Conservation (phyloP, 2,329 filamentous ascomycete genomes). For the Cyphellophora europaea region DNA sequence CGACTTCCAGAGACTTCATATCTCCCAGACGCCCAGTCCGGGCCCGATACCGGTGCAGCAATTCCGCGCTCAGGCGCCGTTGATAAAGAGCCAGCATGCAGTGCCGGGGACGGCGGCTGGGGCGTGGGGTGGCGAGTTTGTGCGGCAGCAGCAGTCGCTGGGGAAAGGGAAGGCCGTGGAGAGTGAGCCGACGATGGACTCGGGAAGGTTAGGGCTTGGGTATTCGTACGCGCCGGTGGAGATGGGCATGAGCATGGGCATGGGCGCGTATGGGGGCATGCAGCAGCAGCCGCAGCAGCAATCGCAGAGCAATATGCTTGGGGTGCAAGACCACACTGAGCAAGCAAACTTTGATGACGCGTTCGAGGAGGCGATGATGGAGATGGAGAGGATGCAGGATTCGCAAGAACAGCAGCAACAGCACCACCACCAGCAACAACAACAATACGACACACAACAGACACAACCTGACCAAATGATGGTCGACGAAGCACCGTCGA, state of each 20-base stretch:
- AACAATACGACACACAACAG: not conserved
- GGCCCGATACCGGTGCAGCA: slow-evolving; percentile 41
- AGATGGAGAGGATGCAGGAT: slow-evolving; percentile 11
- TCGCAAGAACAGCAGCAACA: not conserved
- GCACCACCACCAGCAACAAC: slow-evolving; percentile 1
- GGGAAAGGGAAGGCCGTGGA: too few relatives aligned
- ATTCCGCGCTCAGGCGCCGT: slow-evolving; percentile 29
- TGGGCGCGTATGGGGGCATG: slow-evolving; percentile 1
- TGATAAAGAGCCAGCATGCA: slow-evolving; percentile 21
- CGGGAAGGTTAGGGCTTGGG: too few relatives aligned
- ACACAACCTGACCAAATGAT: slow-evolving; percentile 1
- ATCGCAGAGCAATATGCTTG: slow-evolving; percentile 5
- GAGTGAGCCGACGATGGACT: too few relatives aligned
- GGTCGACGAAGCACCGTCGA: too few relatives aligned
- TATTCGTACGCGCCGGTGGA: too few relatives aligned
- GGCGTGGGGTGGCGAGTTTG: slow-evolving; percentile 57
- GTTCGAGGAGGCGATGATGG: slow-evolving; percentile 14
- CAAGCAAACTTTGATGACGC: slow-evolving; percentile 17
- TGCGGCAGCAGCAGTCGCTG: slow-evolving; percentile 26
- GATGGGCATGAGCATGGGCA: too few relatives aligned
- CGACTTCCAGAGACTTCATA: slow-evolving; percentile 37
- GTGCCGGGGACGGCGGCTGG: too few relatives aligned
- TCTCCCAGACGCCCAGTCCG: slow-evolving; percentile 26
- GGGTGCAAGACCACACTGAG: slow-evolving; percentile 10
- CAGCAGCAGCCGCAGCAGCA: slow-evolving; percentile 19